Percentiles rank a stretch among this genome's conserved stretches.
Evolutionary conservation across 148 eudicot genomes (phyloP).

Genomic region (Camellia sinensis): DNA sequence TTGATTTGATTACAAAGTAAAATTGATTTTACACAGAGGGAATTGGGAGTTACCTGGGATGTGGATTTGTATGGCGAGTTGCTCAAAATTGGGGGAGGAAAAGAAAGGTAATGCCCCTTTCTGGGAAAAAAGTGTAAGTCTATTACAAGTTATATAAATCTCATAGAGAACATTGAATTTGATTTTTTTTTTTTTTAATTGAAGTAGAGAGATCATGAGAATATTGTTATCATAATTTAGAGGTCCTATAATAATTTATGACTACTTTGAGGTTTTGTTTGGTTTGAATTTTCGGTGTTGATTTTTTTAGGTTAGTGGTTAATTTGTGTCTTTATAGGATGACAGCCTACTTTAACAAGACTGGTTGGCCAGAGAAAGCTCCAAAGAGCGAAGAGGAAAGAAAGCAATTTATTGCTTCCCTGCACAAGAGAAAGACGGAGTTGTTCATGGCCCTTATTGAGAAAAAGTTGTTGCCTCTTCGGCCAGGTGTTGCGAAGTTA

Average conservation of each 20-base stretch:
- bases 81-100: conserved; percentile 98
- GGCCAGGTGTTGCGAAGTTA: conserved; percentile 98
- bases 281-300: neutral
- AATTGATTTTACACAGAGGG: conserved; percentile 38
- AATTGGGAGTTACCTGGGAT: conserved; percentile 88
- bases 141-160: neutral
- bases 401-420: conserved; percentile 78
- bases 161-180: neutral
- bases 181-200: neutral
- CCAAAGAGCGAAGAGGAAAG: conserved; percentile 81
- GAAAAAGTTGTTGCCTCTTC: conserved; percentile 87
- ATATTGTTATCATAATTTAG: neutral
- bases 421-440: conserved; percentile 94
- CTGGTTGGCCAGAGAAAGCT: conserved; percentile 92
- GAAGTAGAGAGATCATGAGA: neutral
- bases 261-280: neutral
- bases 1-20: neutral
- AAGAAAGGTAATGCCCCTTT: conserved; percentile 62
- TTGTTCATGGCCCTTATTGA: conserved; percentile 92
- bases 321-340: conserved; percentile 45
- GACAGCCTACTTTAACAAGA: conserved; percentile 95
- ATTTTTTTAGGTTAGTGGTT: neutral
- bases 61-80: conserved; percentile 95
- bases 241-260: neutral
- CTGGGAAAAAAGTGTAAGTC: neutral